A percentile compares a stretch with the other conserved stretches of the same genome.
These are phyloP conservation scores for Silene conica DNA, from an alignment of 148 eudicot genomes.

Conservation along the genomic window DNA sequence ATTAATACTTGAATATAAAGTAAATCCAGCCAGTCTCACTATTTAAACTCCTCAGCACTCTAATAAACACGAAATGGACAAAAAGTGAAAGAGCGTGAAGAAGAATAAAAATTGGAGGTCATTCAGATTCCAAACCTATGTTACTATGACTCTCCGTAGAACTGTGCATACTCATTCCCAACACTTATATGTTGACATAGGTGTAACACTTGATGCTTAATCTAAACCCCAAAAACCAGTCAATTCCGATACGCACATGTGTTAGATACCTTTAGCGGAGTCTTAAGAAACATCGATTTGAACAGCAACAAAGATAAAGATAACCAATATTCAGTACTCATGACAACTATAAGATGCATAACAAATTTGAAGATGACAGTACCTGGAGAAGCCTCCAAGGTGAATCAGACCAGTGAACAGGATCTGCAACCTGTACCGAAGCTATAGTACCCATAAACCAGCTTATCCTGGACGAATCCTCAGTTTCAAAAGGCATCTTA, in stretches of 20 bases:
- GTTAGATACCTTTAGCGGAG: neutral
- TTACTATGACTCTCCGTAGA: too few species aligned
- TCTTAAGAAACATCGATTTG: neutral
- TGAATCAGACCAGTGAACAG: slow-evolving; percentile 83
- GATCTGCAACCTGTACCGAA: slow-evolving; percentile 78
- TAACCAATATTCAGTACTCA: neutral
- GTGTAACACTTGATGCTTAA: too few species aligned
- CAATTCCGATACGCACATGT: neutral
- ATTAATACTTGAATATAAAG: neutral
- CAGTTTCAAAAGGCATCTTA: slow-evolving; percentile 94
- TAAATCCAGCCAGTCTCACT: neutral
- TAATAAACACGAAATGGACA: neutral
- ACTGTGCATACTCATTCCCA: too few species aligned
- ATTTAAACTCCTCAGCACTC: neutral
- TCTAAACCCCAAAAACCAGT: too few species aligned
- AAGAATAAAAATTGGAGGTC: too few species aligned
- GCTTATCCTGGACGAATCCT: slow-evolving; percentile 88
- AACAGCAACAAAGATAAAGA: neutral
- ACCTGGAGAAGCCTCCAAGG: slow-evolving; percentile 99
- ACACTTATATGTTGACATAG: too few species aligned
- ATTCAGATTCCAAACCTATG: too few species aligned
- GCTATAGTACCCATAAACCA: slow-evolving; percentile 96
- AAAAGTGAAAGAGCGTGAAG: neutral
- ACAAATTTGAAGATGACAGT: slow-evolving; percentile 1
- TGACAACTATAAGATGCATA: neutral